Evolutionary conservation across 2,329 filamentous ascomycete species (phyloP), one percentile per base, ranked within the genome.

Genomic region (Diaporthe caulivora): DNA sequence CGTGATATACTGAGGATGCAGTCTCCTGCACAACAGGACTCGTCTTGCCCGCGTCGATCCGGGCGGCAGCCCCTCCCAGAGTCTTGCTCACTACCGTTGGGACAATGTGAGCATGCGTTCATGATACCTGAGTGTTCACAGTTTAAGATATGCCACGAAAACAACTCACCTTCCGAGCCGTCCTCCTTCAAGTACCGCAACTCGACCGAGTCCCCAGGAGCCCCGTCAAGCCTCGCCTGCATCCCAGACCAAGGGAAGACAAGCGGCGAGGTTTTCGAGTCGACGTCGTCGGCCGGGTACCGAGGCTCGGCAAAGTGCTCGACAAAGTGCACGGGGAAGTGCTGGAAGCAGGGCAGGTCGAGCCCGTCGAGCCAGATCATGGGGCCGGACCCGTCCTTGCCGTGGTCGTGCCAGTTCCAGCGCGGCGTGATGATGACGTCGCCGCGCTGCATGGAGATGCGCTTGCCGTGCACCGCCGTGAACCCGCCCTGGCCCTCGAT

Each of bases 291-390:
- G 1, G 82, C 79, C 68, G 77, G 87, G 74, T 89, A 88, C 29
- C 87, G 79, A 0, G 81, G 75, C 29, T 83, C 75, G 4, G 80
- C 71, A 74, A 82, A 89, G 72, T 87, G 84, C 79, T 89, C 84
- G 7, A 86, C 86, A 76, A 90, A 89, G 76, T 90, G 85, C 2
- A 88, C 85, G 0, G 87, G 87, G 55, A 86, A 86, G 74, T 86
- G 83, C 10, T 81, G 80, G 74, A 87, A 89, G 51, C 81, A 81
- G 0, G 88, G 88, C 54, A 90, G 78, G 77, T 90, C 86, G 0
- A 90, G 81, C 1, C 85, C 87, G 76, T 90, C 88, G 1, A 90
- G 83, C 88, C 88, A 90, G 71, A 90, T 87, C 84, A 89, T 86
- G 0, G 87, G 87, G 0, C 83, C 84, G 0, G 82, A 81, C 0